These are phyloP conservation scores for Epichloe hybrida DNA, from an alignment of 2,329 filamentous ascomycete species.

Conservation along the genomic window DNA sequence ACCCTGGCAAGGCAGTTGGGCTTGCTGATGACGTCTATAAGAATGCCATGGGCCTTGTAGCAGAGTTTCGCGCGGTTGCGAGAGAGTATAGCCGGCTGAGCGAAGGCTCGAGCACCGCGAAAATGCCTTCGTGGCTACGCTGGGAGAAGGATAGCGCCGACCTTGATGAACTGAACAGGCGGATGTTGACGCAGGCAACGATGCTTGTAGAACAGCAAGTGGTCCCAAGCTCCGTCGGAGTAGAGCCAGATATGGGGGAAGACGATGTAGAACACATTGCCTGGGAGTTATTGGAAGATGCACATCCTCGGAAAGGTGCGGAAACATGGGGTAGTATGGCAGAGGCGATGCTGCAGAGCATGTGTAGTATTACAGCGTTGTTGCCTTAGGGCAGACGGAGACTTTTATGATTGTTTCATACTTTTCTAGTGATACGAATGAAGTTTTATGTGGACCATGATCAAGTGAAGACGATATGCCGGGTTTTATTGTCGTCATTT, in stretches of 20 bases:
- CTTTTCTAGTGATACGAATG: too few species aligned
- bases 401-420: background rate
- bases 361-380: constrained; percentile 12
- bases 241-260: background rate
- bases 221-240: constrained; percentile 11
- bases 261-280: constrained; percentile 20
- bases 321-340: constrained; percentile 21
- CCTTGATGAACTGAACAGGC: constrained; percentile 16
- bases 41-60: constrained; percentile 2
- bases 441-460: background rate
- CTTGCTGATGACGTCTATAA: background rate
- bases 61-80: constrained; percentile 10
- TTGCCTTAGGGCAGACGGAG: constrained; percentile 6
- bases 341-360: constrained; percentile 14
- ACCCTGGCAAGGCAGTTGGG: background rate
- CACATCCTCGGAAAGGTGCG: constrained; percentile 9
- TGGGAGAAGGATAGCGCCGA: constrained; percentile 22
- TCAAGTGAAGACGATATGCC: background rate
- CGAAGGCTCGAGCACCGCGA: constrained; percentile 8
- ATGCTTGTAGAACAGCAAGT: constrained; percentile 13
- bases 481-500: background rate
- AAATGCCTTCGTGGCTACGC: constrained; percentile 15
- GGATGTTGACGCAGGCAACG: constrained; percentile 11
- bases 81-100: constrained; percentile 13
- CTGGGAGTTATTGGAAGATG: constrained; percentile 18